Conservation (phyloP, 108 stramenopile genomes). For the Aurantiochytrium sp. region DNA sequence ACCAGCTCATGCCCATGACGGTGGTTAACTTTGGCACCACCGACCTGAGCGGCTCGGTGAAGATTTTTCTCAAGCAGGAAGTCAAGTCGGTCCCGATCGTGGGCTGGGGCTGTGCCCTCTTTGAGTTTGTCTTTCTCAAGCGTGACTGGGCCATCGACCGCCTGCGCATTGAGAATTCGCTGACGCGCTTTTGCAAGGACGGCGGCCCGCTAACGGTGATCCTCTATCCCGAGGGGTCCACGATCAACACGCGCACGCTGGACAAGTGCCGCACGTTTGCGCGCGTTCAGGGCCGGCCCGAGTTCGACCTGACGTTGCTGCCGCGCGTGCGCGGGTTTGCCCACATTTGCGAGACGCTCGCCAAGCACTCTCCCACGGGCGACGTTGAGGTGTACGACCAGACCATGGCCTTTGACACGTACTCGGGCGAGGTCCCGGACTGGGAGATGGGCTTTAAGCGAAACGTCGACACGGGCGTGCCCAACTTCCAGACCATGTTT, state of each 20-base stretch:
- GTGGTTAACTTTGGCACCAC: not conserved
- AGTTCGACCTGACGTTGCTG: slow-evolving; percentile 40
- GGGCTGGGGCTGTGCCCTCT: slow-evolving; percentile 31
- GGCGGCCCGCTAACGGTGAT: slow-evolving; percentile 42
- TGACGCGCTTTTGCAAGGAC: slow-evolving; percentile 40
- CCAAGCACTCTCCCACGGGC: slow-evolving; percentile 17
- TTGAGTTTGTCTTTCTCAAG: slow-evolving; percentile 47
- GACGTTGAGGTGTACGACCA: slow-evolving; percentile 40
- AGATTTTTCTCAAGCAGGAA: slow-evolving; percentile 2
- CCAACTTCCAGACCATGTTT: slow-evolving; percentile 36
- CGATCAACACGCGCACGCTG: slow-evolving; percentile 42
- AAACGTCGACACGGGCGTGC: slow-evolving; percentile 38
- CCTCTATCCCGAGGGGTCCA: slow-evolving; percentile 50
- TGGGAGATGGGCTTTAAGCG: slow-evolving; percentile 48
- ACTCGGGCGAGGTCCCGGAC: slow-evolving; percentile 44
- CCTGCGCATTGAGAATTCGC: slow-evolving; percentile 31
- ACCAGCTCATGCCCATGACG: not conserved
- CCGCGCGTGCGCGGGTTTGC: slow-evolving; percentile 49
- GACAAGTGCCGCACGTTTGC: slow-evolving; percentile 45
- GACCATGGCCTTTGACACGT: slow-evolving; percentile 47
- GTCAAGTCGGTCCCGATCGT: not conserved
- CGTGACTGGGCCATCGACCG: slow-evolving; percentile 47
- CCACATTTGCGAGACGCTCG: slow-evolving; percentile 32
- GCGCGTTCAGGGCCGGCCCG: slow-evolving; percentile 38
- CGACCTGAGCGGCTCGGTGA: not conserved